Base-by-base conservation (phyloP, 257 asterid genomes). In the Rehmannia glutinosa region DNA sequence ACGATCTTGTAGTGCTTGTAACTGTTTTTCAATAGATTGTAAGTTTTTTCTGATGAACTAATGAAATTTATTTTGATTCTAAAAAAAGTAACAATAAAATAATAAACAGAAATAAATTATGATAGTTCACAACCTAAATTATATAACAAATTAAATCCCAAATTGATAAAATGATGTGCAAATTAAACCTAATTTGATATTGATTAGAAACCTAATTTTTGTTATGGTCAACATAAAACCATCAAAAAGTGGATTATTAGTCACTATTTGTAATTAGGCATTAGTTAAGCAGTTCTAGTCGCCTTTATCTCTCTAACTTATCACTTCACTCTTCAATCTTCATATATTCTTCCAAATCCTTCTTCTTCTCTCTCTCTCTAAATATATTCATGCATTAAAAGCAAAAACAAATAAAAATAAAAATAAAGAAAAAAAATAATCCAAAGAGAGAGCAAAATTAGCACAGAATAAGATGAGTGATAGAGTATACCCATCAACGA, bases 401-500 rank as follows among this genome's bases (percentile, higher is more conserved):
- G n/a, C n/a, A n/a, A n/a, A n/a, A n/a, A n/a, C n/a, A n/a, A n/a
- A n/a, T n/a, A n/a, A n/a, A n/a, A n/a, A 30, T 0, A 15, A 66
- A 6, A 55, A n/a, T 3, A 32, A 32, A 32, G 4, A 47, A 11
- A 32, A 20, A 71, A 38, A 8, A 30, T 49, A 25, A 28, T 30
- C 25, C 17, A 23, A 8, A 69, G 71, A 75, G 25, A 23, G 13
- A 52, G 53, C 19, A 39, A 15, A 65, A 36, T 45, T 51, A 33
- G 53, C 46, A 25, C 19, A 49, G 15, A 57, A 60, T 57, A 69
- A 67, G 62, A 91, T 92, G 98, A 74, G 76, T 9, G 96, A 90
- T 36, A 77, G 75, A 73, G 88, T 85, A 3, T 69, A 82, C 60
- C 96, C 98, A 20, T 62, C 98, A 0, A 73, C 87, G 35, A 92